Conservation (phyloP, 352 stramenopile species). For the Phytophthora ramorum region DNA sequence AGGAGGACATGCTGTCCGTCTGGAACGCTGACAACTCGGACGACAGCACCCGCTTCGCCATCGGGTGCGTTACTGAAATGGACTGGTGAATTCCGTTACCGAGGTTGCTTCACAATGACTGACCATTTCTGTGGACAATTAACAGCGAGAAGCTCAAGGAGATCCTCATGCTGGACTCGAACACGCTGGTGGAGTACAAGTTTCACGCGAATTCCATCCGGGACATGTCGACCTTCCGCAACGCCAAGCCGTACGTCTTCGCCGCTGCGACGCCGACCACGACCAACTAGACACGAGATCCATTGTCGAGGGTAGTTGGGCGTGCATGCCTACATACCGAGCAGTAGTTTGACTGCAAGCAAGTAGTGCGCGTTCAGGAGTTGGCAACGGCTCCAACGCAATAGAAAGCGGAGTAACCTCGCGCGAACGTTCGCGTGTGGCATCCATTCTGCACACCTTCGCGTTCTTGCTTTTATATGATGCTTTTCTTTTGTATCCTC, state of each 20-base stretch:
- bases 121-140: constrained; percentile 7
- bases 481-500: constrained; percentile 20
- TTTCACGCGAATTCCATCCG: constrained; percentile 93
- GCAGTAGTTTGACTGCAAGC: constrained; percentile 29
- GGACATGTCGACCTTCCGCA: constrained; percentile 95
- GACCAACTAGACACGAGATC: constrained; percentile 51
- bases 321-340: constrained; percentile 19
- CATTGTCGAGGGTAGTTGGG: constrained; percentile 10
- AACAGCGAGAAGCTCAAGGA: constrained; percentile 93
- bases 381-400: constrained; percentile 24
- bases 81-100: neutral
- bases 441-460: constrained; percentile 37
- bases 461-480: constrained; percentile 39
- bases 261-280: constrained; percentile 58
- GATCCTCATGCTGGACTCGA: constrained; percentile 94
- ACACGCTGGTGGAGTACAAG: constrained; percentile 96
- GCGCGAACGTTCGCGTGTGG: constrained; percentile 18
- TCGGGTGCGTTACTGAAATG: constrained; percentile 53
- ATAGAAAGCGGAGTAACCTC: constrained; percentile 34
- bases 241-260: constrained; percentile 93
- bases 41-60: constrained; percentile 83
- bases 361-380: constrained; percentile 31
- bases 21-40: constrained; percentile 95
- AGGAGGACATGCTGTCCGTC: constrained; percentile 94
- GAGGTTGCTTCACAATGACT: neutral